Evolutionary conservation across 2,329 filamentous ascomycete genomes (phyloP).

Genomic region (Paramyrothecium roridum): DNA sequence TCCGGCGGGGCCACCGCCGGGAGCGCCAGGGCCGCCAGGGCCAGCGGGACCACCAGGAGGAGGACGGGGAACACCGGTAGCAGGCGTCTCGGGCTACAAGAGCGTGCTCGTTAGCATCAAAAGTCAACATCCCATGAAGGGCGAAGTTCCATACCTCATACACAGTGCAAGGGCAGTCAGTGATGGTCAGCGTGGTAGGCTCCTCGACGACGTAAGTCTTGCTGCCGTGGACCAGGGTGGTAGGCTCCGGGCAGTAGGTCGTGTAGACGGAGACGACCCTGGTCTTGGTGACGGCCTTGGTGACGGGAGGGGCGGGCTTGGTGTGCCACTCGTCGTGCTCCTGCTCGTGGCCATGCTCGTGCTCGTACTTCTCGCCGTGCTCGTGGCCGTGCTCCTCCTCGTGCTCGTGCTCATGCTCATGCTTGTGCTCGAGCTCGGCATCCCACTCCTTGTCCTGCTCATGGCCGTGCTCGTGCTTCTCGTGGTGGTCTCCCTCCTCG

Average conservation of each 20-base stretch:
- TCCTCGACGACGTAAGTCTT: conserved; percentile 52
- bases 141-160: conserved; percentile 22
- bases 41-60: no score
- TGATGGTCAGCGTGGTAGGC: conserved; percentile 53
- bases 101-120: neutral
- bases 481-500: neutral
- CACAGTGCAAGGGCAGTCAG: conserved; percentile 50
- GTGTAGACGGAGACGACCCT: conserved; percentile 31
- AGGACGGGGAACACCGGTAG: no score
- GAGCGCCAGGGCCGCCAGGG: no score
- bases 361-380: neutral
- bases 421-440: neutral
- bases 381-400: neutral
- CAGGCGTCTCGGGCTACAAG: no score
- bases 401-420: neutral
- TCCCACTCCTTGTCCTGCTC: neutral
- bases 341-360: neutral
- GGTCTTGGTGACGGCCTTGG: conserved; percentile 24
- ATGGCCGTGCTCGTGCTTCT: neutral
- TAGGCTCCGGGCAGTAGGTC: conserved; percentile 45
- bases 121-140: neutral
- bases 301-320: neutral
- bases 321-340: neutral
- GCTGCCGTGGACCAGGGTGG: conserved; percentile 46
- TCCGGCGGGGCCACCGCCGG: neutral